A percentile compares a stretch with the other conserved stretches of the same genome.
Evolutionary conservation across 176 grass and related monocot genomes (phyloP).

Genomic region (Microstegium vimineum): DNA sequence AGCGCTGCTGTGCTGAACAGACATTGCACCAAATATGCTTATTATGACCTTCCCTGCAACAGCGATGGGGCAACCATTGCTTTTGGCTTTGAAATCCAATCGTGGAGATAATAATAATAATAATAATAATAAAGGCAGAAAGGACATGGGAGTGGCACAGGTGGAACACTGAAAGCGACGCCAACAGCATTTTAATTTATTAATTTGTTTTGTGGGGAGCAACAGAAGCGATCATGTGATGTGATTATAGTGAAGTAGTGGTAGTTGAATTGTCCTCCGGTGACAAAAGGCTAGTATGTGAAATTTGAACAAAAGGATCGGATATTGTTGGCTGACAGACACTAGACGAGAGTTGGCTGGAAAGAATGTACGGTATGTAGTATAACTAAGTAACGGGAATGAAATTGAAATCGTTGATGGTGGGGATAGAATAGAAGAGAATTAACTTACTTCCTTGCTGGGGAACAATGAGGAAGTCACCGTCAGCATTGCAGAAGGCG

Average conservation of each 20-base stretch:
- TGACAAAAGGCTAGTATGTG: not conserved
- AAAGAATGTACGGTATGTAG: not conserved
- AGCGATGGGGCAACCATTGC: not conserved
- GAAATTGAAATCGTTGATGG: not conserved
- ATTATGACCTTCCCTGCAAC: not conserved
- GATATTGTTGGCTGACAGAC: not conserved
- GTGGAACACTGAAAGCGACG: not conserved
- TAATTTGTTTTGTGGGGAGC: not conserved
- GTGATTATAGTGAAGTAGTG: not conserved
- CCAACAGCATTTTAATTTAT: too few relatives aligned
- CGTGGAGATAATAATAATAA: too few relatives aligned
- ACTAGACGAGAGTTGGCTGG: not conserved
- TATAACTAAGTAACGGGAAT: not conserved
- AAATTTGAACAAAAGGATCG: not conserved
- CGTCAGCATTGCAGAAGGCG: slow-evolving; percentile 90
- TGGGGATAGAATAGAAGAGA: not conserved
- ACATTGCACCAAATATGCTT: not conserved
- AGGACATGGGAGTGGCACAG: not conserved
- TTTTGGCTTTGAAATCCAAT: too few relatives aligned
- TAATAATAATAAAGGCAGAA: not conserved
- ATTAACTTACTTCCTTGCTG: slow-evolving; percentile 81
- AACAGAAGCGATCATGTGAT: not conserved
- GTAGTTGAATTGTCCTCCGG: not conserved
- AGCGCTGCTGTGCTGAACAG: not conserved
- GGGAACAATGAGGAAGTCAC: slow-evolving; percentile 89